phyloP scores from a whole-genome alignment of 148 eudicot genomes.

The Fallopia convolvulus region DNA sequence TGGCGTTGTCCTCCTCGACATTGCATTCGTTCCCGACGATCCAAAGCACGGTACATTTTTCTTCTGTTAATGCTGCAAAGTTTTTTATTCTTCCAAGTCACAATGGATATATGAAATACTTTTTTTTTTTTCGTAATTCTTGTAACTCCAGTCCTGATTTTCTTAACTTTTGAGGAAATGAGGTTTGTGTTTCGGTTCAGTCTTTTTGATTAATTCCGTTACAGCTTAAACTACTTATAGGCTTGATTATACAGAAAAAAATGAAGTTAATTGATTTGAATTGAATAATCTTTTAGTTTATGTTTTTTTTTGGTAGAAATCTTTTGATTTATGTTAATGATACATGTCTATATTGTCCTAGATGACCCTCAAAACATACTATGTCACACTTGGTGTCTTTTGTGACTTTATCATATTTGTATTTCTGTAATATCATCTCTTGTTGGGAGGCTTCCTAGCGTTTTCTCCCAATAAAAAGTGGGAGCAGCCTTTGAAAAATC shows the following conservation, averaged over 20 bases:
- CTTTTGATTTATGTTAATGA: neutral
- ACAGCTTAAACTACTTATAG: neutral
- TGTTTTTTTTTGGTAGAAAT: no score
- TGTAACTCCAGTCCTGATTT: neutral
- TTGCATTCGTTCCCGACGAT: constrained; percentile 91
- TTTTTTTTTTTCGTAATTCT: neutral
- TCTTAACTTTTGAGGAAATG: neutral
- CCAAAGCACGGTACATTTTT: constrained; percentile 49
- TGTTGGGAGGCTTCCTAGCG: neutral
- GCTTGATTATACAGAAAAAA: neutral
- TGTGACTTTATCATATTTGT: neutral
- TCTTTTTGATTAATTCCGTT: neutral
- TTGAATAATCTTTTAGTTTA: neutral
- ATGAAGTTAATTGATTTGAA: neutral
- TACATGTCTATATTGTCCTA: neutral
- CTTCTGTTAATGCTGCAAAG: neutral
- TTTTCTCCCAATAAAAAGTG: neutral
- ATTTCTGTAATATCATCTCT: neutral
- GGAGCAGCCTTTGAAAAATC: neutral
- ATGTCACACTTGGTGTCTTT: neutral
- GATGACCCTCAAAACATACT: neutral
- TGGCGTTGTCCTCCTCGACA: constrained; percentile 98
- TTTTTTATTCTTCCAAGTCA: neutral
- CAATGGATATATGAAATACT: neutral
- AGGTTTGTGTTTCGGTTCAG: neutral